Conservation (phyloP, 139 green algal genomes). For the Volvox reticuliferus region DNA sequence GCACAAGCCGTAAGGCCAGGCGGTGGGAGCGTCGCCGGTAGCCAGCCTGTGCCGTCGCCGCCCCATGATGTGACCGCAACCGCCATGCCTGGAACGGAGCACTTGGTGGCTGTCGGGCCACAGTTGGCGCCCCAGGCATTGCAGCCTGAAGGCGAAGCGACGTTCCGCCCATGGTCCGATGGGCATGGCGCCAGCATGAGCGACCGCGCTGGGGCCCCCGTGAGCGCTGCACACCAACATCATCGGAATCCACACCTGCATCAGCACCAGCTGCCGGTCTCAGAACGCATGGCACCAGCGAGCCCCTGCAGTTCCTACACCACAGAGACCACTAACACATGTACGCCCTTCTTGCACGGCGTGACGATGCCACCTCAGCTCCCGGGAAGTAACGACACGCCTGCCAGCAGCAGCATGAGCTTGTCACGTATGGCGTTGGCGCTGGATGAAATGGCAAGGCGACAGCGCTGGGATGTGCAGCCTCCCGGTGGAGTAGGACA, state of each 20-base stretch:
- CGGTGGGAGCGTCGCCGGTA: background rate
- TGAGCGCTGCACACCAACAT: background rate
- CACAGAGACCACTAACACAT: background rate
- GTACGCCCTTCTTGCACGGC: background rate
- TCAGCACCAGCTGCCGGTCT: background rate
- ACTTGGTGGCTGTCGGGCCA: background rate
- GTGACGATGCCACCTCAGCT: background rate
- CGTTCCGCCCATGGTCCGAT: background rate
- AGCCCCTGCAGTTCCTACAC: constrained; percentile 11
- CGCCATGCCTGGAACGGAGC: background rate
- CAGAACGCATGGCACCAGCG: background rate
- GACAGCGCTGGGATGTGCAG: constrained; percentile 31
- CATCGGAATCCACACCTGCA: background rate
- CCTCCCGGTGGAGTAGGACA: background rate
- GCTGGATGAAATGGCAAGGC: constrained; percentile 30
- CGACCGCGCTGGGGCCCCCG: no score
- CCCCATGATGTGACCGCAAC: background rate
- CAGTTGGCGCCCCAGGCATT: background rate
- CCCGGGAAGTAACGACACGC: background rate
- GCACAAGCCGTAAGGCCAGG: background rate
- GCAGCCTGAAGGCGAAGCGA: background rate
- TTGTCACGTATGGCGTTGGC: constrained; percentile 8
- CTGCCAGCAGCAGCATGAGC: background rate
- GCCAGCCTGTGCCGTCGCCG: background rate
- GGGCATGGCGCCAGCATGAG: background rate